These are phyloP conservation scores for Globisporangium cederbergense DNA, from an alignment of 352 stramenopile genomes.

Conservation along the genomic window DNA sequence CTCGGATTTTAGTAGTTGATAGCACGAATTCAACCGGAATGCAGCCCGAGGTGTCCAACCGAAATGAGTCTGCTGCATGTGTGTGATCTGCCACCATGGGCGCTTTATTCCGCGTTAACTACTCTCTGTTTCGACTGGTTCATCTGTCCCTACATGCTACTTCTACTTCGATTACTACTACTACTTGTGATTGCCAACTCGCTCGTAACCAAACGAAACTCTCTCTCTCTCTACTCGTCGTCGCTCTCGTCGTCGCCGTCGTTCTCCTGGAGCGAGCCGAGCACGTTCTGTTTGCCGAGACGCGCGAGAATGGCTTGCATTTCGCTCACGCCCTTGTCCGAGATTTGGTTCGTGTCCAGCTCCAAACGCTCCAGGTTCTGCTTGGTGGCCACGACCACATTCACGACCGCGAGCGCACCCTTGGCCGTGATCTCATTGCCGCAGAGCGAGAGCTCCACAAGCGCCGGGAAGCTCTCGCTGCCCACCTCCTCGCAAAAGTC, in stretches of 20 bases:
- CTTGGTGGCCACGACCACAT: slow-evolving; percentile 42
- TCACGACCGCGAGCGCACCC: slow-evolving; percentile 55
- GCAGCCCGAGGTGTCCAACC: not conserved
- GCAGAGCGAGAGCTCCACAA: slow-evolving; percentile 55
- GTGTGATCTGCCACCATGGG: not conserved
- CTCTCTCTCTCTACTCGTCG: slow-evolving; percentile 7
- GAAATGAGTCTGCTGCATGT: not conserved
- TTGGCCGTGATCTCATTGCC: slow-evolving; percentile 80
- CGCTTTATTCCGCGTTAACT: not conserved
- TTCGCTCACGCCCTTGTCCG: slow-evolving; percentile 50
- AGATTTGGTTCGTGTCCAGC: slow-evolving; percentile 76
- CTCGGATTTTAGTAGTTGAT: not conserved
- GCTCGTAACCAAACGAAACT: not conserved
- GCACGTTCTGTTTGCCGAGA: slow-evolving; percentile 43
- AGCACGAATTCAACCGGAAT: no score
- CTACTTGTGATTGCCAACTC: not conserved
- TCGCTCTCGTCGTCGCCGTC: slow-evolving; percentile 72
- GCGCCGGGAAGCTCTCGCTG: slow-evolving; percentile 24
- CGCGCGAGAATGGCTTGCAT: slow-evolving; percentile 39
- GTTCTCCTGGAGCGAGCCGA: slow-evolving; percentile 83
- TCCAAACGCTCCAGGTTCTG: slow-evolving; percentile 40
- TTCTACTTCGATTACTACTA: not conserved
- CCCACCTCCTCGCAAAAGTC: slow-evolving; percentile 31
- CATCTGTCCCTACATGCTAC: not conserved
- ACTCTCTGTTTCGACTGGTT: slow-evolving; percentile 5